phyloP scores from a whole-genome alignment of 345 rosid species.

The Firmiana major region DNA sequence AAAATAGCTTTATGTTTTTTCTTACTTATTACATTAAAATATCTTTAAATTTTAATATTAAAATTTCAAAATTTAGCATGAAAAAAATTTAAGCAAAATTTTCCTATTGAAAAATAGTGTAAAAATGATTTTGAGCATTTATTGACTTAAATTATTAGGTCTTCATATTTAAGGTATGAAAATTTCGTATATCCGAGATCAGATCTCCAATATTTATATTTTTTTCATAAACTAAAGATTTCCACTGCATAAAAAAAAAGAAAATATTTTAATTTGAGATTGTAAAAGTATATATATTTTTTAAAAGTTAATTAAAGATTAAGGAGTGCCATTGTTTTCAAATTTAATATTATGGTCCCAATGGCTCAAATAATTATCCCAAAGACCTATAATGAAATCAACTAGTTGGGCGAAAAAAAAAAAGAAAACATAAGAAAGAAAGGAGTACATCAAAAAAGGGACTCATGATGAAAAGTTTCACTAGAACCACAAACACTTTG shows the following conservation, averaged over 20 bases:
- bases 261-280: neutral
- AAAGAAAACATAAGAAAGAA: neutral
- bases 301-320: too few species aligned
- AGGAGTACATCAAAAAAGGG: neutral
- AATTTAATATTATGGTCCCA: slow-evolving; percentile 7
- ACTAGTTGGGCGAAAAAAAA: neutral
- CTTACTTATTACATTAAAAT: neutral
- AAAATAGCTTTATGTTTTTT: too few species aligned
- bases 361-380: neutral
- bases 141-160: too few species aligned
- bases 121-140: too few species aligned
- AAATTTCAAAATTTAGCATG: too few species aligned
- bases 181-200: too few species aligned
- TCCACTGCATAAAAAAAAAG: neutral
- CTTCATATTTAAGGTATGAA: too few species aligned
- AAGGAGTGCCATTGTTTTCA: neutral
- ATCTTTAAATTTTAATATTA: neutral
- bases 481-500: neutral
- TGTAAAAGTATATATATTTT: too few species aligned
- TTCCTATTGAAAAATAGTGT: neutral
- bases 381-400: neutral
- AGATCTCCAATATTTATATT: too few species aligned
- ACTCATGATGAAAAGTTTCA: neutral
- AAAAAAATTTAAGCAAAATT: neutral
- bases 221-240: too few species aligned